Evolutionary conservation across 129 eudicot genomes (phyloP), one percentile per base, ranked within the genome.

Genomic region (Helianthus tuberosus): DNA sequence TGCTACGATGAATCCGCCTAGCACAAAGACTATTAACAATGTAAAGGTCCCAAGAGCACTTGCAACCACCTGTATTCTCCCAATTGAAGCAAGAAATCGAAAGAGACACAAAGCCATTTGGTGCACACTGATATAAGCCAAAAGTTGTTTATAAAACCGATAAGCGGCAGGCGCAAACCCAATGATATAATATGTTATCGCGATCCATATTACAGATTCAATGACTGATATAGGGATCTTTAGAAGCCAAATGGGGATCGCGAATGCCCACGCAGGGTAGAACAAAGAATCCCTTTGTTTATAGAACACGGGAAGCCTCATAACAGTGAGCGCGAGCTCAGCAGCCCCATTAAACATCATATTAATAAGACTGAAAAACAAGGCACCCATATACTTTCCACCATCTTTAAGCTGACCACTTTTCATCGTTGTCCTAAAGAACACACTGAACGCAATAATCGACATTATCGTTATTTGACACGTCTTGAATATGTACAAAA

Each of bases 191-290:
- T 91, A 91, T 0, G 97, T 91, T 14, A 84, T 82, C 75, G 68
- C 55, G 2, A 86, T 74, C 94, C 91, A 91, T 58, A 91, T 84
- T 6, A 72, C 57, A 6, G 97, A 91, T 63, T 91, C 97, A 64
- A 82, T 14, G 14, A 91, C 39, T 1, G 97, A 91, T 8, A 88
- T 79, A 3, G 97, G 97, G 55, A 88, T 82, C 71, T 76, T 84
- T 10, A 88, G 51, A 68, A 91, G 75, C 89, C 87, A 86, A 75
- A 88, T 84, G 1, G 97, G 97, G 48, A 91, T 8, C 5, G 85
- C 92, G 54, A 88, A 91, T 5, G 97, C 97, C 97, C 97, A 91
- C 1, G 91, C 85, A 0, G 97, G 94, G 69, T 83, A 91, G 78
- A 88, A 91, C 79, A 91, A 67, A 15, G 91, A 85, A 80, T 86